Base-by-base conservation (phyloP, 306 rosid species). In the Vigna radiata region DNA sequence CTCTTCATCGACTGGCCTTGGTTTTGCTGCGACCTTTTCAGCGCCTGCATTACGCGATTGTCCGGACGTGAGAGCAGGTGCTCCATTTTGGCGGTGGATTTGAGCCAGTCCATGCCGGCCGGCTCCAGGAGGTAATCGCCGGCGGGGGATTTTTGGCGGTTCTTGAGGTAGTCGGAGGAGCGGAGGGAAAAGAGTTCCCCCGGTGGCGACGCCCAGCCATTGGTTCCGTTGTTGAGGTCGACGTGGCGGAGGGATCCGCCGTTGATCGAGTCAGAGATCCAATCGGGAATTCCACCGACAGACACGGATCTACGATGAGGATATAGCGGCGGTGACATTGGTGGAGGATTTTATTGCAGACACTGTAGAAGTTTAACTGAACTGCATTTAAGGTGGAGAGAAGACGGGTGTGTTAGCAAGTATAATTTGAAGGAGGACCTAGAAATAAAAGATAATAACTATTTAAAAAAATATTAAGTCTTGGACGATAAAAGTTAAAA, bases 181-280 rank as follows among this genome's bases (percentile, higher is more conserved):
- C 97, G 96, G 31, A 93, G 92, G 5, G 61, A 71, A 89, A 93
- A 93, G 46, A 88, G 83, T 61, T 87, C 83, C 63, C 96, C 96
- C 4, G 96, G 98, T 4, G 98, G 96, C 3, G 98, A 89, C 4
- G 96, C 90, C 98, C 98, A 93, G 75, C 98, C 97, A 76, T 93
- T 90, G 72, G 83, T 83, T n/a, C 97, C 96, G 1, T 82, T 54
- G 36, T 82, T 55, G 41, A 88, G 86, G 88, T 93, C 91, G 7
- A 91, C 97, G 52, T 21, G 87, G 83, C 85, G 90, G 10, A 93
- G 85, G 43, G 98, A 86, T 68, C 98, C 97, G 3, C 97, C 86
- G 49, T 85, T 61, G 81, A 87, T 70, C 1, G 88, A 21, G 25
- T 91, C 90, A 53, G 87, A 75, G 16, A 91, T 85, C 98, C 97